Base-by-base conservation (phyloP, 805 yeast genomes). In the Tetrapisispora nanseiensis region DNA sequence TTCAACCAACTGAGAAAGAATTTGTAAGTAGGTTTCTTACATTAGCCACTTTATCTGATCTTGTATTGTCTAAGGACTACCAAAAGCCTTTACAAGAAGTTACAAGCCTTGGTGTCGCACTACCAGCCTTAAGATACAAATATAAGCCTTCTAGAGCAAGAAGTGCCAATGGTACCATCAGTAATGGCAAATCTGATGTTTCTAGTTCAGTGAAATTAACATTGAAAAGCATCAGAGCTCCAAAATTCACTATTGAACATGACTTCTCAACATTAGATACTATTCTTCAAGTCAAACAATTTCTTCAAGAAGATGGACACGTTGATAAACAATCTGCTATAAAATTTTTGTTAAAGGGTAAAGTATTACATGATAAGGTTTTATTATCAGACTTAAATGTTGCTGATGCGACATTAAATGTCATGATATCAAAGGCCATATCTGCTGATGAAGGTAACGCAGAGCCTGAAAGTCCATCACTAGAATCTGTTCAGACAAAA, bases 191-290 rank as follows among this genome's bases (percentile, higher is more conserved):
- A 2, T 20, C 31, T 18, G 30, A 24, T 18, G 20, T 15, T 4
- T 21, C 21, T 6, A 20, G 21, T 13, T 19, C 37, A 30, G 40
- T 51, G 16, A 45, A 47, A 12, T 62, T 72, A 13, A 52, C 59
- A 4, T 68, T 85, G 56, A 81, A 80, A 59, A 81, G 89, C 24
- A 72, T 86, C 42, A 77, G 79, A 51, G 75, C 81, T 4, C 95
- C 95, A 6, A 83, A 79, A 55, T 82, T 84, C 59, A 57, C 64
- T 30, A 48, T 65, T 13, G 49, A 55, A 13, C 47, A 58, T 19
- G 47, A 56, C 19, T 51, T 57, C n/a, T 33, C 46, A 21, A 30
- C 47, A 1, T 50, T 54, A 11, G 62, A 57, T 8, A 62, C 71
- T 0, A 51, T 67, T 16, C 46, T 50, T 28, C 62, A 60, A 39